Base-by-base conservation (phyloP, 176 grass and related monocot species). In the Ensete glaucum region DNA sequence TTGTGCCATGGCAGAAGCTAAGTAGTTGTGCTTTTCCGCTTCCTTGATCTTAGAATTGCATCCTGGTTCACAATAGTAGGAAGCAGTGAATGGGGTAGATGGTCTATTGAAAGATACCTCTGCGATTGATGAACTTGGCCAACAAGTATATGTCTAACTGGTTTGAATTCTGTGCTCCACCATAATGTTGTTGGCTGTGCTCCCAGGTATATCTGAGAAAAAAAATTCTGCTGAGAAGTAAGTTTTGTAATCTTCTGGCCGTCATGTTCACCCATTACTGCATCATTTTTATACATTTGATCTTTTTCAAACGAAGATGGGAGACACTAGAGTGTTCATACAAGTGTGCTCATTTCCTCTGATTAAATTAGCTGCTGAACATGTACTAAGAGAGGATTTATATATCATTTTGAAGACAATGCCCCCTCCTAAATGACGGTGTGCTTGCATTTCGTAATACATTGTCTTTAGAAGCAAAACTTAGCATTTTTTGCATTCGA, bases 1-100 rank as follows among this genome's bases (percentile, higher is more conserved):
- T 62, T 85, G 49, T 53, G 74, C 83, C 83, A 85, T n/a, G 84
- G 75, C 60, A 85, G 8, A 73, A 34, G 29, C 29, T 63, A 16
- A 58, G 66, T 15, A 24, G 25, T 60, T 16, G 62, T 56, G 15
- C 43, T 66, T 77, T 81, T 85, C 51, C 78, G 64, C 55, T 67
- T 85, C 67, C 77, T 85, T 73, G 50, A 66, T 76, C 72, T 80
- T 54, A 21, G 6, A 55, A 24, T n/a, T 26, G 64, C 14, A 52
- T 11, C 59, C 64, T 53, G 58, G 48, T 77, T 59, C 15, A 51
- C 15, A n/a, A 64, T 21, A 59, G 17, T 11, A 52, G 74, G 48
- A 24, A 4, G 43, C 74, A 65, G 4, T 9, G 17, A 58, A n/a
- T 26, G 11, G 59, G 74, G 22, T 26, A 15, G 56, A 64, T 10